phyloP scores from a whole-genome alignment of 192 early-diverging fungal genomes.

The Coemansia sp. region DNA sequence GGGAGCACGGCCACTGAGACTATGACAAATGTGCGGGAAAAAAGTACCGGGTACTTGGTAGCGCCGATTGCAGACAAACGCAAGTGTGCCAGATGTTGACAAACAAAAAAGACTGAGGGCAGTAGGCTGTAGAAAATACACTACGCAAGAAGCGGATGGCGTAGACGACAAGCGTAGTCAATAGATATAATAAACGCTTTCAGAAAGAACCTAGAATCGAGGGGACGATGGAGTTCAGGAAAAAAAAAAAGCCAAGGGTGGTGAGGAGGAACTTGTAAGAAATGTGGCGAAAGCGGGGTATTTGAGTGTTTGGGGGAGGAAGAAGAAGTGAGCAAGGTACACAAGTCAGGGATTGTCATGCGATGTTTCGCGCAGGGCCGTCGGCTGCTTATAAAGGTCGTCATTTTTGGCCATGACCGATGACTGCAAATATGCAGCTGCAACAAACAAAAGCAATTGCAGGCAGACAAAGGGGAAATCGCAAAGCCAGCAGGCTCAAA shows the following conservation, averaged over 20 bases:
- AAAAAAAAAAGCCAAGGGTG: constrained; percentile 2
- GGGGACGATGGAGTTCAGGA: neutral
- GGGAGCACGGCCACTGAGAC: neutral
- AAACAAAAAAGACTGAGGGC: neutral
- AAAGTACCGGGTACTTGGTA: neutral
- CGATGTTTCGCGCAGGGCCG: neutral
- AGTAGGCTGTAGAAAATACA: neutral
- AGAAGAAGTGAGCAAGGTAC: neutral
- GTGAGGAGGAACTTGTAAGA: neutral
- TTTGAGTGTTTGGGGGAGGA: neutral
- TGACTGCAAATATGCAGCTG: constrained; percentile 5
- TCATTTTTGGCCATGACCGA: neutral
- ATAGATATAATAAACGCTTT: neutral
- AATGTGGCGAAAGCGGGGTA: constrained; percentile 7
- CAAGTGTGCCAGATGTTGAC: neutral
- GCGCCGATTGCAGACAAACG: neutral
- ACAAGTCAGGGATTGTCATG: constrained; percentile 5
- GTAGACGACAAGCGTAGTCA: neutral
- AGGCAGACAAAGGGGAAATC: neutral
- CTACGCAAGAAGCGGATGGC: neutral
- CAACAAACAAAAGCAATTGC: neutral
- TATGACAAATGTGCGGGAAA: neutral
- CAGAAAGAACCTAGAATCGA: constrained; percentile 6
- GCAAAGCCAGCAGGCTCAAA: constrained; percentile 11
- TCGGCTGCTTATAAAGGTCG: constrained; percentile 4